Evolutionary conservation across 2,329 filamentous ascomycete genomes (phyloP).

Genomic region (Exophiala lecanii-corni): DNA sequence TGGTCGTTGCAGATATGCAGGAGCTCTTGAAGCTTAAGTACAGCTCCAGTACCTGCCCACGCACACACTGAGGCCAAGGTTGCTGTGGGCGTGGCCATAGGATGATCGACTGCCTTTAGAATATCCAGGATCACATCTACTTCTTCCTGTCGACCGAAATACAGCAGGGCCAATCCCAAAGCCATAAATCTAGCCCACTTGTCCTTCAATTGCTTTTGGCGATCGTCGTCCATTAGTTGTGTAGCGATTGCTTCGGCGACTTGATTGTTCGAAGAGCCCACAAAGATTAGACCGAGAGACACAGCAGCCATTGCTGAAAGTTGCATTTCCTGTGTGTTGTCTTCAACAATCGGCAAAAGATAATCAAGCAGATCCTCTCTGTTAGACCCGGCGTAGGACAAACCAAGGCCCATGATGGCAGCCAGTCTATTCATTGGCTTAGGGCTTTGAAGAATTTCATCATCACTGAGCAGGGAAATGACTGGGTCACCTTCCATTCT

Average conservation of each 20-base stretch:
- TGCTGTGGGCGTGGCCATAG: constrained; percentile 92
- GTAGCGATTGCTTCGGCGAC: constrained; percentile 89
- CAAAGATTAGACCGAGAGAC: constrained; percentile 82
- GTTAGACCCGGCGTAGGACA: constrained; percentile 92
- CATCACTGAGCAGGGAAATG: constrained; percentile 75
- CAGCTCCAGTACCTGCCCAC: constrained; percentile 95
- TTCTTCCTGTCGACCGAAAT: constrained; percentile 95
- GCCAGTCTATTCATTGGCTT: constrained; percentile 73
- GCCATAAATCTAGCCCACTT: constrained; percentile 98
- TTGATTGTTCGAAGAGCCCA: constrained; percentile 86
- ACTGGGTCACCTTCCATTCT: constrained; percentile 85
- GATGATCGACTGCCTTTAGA: constrained; percentile 92
- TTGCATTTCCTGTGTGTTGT: constrained; percentile 85
- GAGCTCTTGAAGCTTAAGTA: constrained; percentile 94
- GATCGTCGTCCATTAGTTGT: constrained; percentile 88
- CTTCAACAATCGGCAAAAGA: constrained; percentile 79
- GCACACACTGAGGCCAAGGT: constrained; percentile 95
- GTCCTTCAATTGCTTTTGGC: constrained; percentile 84
- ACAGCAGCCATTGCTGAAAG: constrained; percentile 94
- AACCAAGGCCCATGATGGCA: constrained; percentile 90
- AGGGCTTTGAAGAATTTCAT: constrained; percentile 73
- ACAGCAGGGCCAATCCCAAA: constrained; percentile 85
- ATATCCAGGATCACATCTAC: constrained; percentile 98
- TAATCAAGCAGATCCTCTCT: constrained; percentile 82
- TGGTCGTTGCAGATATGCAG: constrained; percentile 98